A percentile compares a stretch with the other conserved stretches of the same genome.
These are phyloP conservation scores for Phlebiopsis flavidoalba DNA, from an alignment of 768 basidiomycete genomes.

Conservation along the genomic window DNA sequence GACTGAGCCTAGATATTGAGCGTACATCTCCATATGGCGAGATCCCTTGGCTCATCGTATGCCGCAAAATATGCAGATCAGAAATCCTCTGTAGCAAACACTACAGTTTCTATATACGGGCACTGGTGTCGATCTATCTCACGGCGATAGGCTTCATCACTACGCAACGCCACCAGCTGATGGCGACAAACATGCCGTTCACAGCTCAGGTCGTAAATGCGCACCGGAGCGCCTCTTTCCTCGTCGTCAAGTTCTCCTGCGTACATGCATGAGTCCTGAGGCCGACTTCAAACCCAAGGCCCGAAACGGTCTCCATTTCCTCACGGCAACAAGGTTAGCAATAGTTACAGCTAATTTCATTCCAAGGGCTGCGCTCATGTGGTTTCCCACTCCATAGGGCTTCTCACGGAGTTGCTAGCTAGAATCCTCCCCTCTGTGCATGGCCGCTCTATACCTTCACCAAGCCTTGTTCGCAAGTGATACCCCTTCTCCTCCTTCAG, in stretches of 20 bases:
- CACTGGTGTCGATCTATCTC: neutral
- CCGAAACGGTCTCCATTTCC: neutral
- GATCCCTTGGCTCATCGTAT: too few relatives aligned
- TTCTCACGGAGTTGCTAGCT: neutral
- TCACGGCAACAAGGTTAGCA: too few relatives aligned
- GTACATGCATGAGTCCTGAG: neutral
- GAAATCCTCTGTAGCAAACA: neutral
- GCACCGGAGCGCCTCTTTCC: neutral
- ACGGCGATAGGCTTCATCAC: constrained; percentile 1
- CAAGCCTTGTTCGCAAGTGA: constrained; percentile 40
- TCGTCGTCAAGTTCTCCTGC: neutral
- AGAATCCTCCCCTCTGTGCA: constrained; percentile 20
- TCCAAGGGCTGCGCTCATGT: too few relatives aligned
- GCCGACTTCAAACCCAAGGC: neutral
- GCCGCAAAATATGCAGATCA: too few relatives aligned
- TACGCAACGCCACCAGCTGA: constrained; percentile 6
- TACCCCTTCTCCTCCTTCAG: constrained; percentile 14
- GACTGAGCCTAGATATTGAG: too few relatives aligned
- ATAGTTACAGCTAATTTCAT: too few relatives aligned
- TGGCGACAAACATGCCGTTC: neutral
- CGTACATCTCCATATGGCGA: too few relatives aligned
- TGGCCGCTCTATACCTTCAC: constrained; percentile 60
- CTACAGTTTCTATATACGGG: neutral
- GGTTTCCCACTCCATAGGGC: too few relatives aligned
- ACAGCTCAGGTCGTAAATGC: neutral